A percentile compares a stretch with the other conserved stretches of the same genome.
Conservation (phyloP, 2,329 filamentous ascomycete species). For the Pestalotiopsis sp. region DNA sequence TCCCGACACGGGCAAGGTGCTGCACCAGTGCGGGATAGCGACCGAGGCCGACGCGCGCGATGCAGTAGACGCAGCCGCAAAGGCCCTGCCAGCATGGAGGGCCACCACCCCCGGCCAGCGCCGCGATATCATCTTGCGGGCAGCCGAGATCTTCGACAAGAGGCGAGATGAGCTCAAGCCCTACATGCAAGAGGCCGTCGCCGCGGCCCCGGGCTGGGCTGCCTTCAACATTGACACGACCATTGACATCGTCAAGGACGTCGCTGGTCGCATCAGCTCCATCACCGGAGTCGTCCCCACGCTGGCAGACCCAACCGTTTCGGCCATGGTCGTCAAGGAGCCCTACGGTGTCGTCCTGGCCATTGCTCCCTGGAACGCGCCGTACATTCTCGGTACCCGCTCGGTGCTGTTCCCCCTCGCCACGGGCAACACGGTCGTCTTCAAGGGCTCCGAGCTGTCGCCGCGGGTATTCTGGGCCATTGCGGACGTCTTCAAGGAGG, state of each 20-base stretch:
- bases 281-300: constrained; percentile 35
- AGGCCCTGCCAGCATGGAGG: constrained; percentile 66
- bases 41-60: constrained; percentile 54
- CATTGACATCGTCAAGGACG: constrained; percentile 37
- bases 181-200: constrained; percentile 51
- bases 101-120: constrained; percentile 58
- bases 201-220: constrained; percentile 25
- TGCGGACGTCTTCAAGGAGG: constrained; percentile 59
- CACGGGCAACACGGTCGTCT: constrained; percentile 64
- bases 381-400: constrained; percentile 44
- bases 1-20: constrained; percentile 54
- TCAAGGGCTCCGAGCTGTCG: constrained; percentile 64
- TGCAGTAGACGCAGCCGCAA: constrained; percentile 51
- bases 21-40: constrained; percentile 58
- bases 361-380: constrained; percentile 67
- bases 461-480: constrained; percentile 61
- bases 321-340: constrained; percentile 65
- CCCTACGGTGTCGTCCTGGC: constrained; percentile 68
- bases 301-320: constrained; percentile 45
- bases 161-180: constrained; percentile 55
- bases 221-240: constrained; percentile 37
- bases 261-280: constrained; percentile 38
- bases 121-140: constrained; percentile 63
- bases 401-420: constrained; percentile 61
- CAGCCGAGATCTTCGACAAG: constrained; percentile 59